A percentile compares a stretch with the other conserved stretches of the same genome.
Evolutionary conservation across 164 flowering plant genomes (phyloP).

Genomic region (Saururus chinensis): DNA sequence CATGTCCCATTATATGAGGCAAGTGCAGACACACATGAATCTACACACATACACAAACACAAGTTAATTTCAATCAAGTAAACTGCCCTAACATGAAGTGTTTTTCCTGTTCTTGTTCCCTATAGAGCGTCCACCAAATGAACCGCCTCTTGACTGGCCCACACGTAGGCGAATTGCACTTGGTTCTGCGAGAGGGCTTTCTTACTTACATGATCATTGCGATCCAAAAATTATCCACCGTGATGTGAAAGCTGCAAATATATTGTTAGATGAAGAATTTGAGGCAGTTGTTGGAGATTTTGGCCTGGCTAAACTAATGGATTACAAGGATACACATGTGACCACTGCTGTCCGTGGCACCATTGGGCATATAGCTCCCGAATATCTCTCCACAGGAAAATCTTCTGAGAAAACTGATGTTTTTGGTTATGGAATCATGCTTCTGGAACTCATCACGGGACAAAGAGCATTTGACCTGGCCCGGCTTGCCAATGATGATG

Average conservation of each 20-base stretch:
- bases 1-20: neutral
- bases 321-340: slow-evolving; percentile 93
- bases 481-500: slow-evolving; percentile 91
- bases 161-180: slow-evolving; percentile 69
- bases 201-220: slow-evolving; percentile 93
- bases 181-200: slow-evolving; percentile 89
- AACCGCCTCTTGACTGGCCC: slow-evolving; percentile 80
- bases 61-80: too few relatives aligned
- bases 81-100: neutral
- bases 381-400: slow-evolving; percentile 84
- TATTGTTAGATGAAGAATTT: slow-evolving; percentile 86
- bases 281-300: slow-evolving; percentile 98
- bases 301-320: slow-evolving; percentile 96
- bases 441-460: slow-evolving; percentile 88
- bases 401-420: slow-evolving; percentile 93
- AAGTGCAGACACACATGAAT: neutral
- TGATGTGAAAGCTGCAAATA: slow-evolving; percentile 95
- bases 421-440: slow-evolving; percentile 95
- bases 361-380: slow-evolving; percentile 93
- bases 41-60: neutral
- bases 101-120: slow-evolving; percentile 2
- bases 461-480: slow-evolving; percentile 95
- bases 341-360: slow-evolving; percentile 97
- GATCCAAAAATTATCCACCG: slow-evolving; percentile 96
- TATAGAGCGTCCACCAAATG: slow-evolving; percentile 61